Percentiles rank a stretch among this genome's conserved stretches.
These are phyloP conservation scores for Saccharum hybrid DNA, from an alignment of 202 grass and related monocot genomes.

Conservation along the genomic window DNA sequence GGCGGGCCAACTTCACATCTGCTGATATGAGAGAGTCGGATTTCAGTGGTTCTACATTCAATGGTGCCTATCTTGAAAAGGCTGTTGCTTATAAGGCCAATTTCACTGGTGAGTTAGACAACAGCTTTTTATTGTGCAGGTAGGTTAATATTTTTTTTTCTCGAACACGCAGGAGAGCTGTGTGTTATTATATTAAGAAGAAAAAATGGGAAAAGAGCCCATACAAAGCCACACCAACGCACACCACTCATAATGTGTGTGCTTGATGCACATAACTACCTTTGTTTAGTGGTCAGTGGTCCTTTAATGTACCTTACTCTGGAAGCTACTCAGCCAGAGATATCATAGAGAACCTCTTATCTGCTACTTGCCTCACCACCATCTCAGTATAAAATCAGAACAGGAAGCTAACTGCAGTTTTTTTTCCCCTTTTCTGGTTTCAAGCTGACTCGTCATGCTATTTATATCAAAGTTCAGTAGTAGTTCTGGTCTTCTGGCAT, in stretches of 20 bases:
- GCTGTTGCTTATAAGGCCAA: constrained; percentile 97
- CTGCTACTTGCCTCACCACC: not conserved
- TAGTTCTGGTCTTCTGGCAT: not conserved
- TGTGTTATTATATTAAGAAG: not conserved
- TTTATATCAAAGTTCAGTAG: not conserved
- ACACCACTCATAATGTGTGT: constrained; percentile 9
- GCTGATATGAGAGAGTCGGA: constrained; percentile 97
- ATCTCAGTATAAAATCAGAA: not conserved
- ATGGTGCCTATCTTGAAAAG: constrained; percentile 98
- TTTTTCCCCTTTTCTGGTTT: constrained; percentile 6
- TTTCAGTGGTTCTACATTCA: constrained; percentile 98
- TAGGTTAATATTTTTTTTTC: not conserved
- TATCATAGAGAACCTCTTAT: constrained; percentile 5
- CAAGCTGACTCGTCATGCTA: constrained; percentile 21
- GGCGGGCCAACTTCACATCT: constrained; percentile 89
- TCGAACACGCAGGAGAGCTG: not conserved
- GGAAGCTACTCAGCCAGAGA: constrained; percentile 29
- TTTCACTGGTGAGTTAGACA: constrained; percentile 69
- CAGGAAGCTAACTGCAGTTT: constrained; percentile 20
- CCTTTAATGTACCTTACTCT: not conserved
- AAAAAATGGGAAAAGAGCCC: not conserved
- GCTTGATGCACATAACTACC: constrained; percentile 33
- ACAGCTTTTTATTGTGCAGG: not conserved
- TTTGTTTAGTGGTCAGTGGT: constrained; percentile 10
- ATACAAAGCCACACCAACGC: not conserved